Evolutionary conservation across 176 grass and related monocot genomes (phyloP), one percentile per base, ranked within the genome.

Genomic region (Melocanna baccifera): DNA sequence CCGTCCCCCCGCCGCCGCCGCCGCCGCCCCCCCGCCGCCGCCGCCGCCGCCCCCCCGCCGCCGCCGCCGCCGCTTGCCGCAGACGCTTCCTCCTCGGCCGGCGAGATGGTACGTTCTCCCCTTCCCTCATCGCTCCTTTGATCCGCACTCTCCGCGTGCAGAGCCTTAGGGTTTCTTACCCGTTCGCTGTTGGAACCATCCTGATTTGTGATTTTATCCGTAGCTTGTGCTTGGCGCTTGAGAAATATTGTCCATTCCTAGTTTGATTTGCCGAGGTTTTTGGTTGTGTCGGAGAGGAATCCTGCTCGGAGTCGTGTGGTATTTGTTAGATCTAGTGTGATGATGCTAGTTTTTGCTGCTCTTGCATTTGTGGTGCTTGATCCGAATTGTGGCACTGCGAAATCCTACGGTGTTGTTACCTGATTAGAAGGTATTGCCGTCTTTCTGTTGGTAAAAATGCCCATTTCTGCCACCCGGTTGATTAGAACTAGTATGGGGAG

Each of bases 91-190:
- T 53, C 71, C 71, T 66, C 82, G 82, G 82, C 22, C 0, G 82
- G 0, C n/a, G 71, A 66, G 59, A 84, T 84, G 82, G 82, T 84
- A 53, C 45, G 19, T 9, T 75, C 45, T 9, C 22, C 22, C 34
- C 81, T 40, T 14, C 41, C 30, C 56, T 15, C 18, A 9, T 19
- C 45, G 7, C 0, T 9, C 9, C 15, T 64, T 28, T 7, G 30
- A 20, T 9, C 9, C 22, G 52, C 18, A 12, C 19, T 83, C 40
- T 11, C 12, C 19, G 26, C 19, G 12, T 75, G 18, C 26, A 1
- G 8, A 2, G 20, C 36, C 11, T 20, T 5, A 63, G 5, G 3
- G 42, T 16, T 73, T 28, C 42, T 1, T 36, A 4, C 20, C 15
- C 28, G 19, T 10, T 11, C 57, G 76, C 15, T 51, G 42, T 26